Conservation (phyloP, 768 basidiomycete species). For the Suillus subluteus region DNA sequence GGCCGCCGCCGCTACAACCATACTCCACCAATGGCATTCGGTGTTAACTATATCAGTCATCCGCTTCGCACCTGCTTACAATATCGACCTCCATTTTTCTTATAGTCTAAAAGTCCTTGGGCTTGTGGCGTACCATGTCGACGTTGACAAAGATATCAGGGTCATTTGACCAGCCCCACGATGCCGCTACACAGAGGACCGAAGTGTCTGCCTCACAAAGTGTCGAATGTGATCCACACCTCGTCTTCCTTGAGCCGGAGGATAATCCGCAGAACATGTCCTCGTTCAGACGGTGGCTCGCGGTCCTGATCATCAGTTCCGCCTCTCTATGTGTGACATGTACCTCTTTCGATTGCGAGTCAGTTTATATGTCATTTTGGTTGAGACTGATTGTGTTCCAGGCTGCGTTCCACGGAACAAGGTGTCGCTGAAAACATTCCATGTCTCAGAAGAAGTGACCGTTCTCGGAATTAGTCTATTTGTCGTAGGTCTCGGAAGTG, state of each 20-base stretch:
- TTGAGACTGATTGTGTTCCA: slow-evolving; percentile 22
- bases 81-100: neutral
- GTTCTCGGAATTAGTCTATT: slow-evolving; percentile 53
- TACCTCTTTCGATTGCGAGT: slow-evolving; percentile 60
- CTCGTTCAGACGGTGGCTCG: slow-evolving; percentile 48
- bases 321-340: slow-evolving; percentile 56
- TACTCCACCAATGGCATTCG: neutral
- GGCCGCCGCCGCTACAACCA: slow-evolving; percentile 1
- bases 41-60: neutral
- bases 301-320: slow-evolving; percentile 48
- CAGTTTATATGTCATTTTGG: neutral
- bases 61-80: neutral
- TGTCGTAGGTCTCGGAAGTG: slow-evolving; percentile 40
- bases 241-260: slow-evolving; percentile 42
- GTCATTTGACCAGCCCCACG: slow-evolving; percentile 13
- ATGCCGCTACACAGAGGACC: slow-evolving; percentile 14
- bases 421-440: slow-evolving; percentile 56
- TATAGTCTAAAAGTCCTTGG: neutral
- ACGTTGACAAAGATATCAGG: slow-evolving; percentile 16
- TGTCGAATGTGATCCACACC: slow-evolving; percentile 16
- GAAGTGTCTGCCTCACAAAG: slow-evolving; percentile 8
- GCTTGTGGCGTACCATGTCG: neutral
- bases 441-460: slow-evolving; percentile 55
- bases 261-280: slow-evolving; percentile 49
- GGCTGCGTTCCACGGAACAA: slow-evolving; percentile 66